These are phyloP conservation scores for Rhodotorula sp. DNA, from an alignment of 1,284 basidiomycete species.

Conservation along the genomic window DNA sequence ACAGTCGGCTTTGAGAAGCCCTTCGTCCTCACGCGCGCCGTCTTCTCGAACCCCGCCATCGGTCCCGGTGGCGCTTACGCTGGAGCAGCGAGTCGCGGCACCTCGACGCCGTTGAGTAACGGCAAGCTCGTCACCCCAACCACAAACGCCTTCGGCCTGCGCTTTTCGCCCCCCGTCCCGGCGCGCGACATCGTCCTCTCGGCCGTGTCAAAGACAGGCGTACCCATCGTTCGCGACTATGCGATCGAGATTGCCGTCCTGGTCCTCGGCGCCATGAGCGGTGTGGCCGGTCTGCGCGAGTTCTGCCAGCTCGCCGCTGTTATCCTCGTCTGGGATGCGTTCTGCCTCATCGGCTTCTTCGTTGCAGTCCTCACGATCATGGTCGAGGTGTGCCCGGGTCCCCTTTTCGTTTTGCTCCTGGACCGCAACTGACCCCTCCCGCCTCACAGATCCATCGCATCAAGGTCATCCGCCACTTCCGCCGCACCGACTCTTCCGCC, in stretches of 20 bases:
- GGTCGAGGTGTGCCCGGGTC: conserved; percentile 67
- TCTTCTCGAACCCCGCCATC: conserved; percentile 80
- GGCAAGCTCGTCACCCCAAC: conserved; percentile 7
- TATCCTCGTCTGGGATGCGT: conserved; percentile 78
- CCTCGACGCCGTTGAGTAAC: conserved; percentile 25
- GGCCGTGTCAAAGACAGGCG: conserved; percentile 74
- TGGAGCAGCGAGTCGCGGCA: conserved; percentile 26
- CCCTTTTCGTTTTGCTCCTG: background rate
- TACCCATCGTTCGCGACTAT: conserved; percentile 86
- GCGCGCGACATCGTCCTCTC: conserved; percentile 81
- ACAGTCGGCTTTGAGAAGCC: conserved; percentile 98
- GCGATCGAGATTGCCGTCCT: conserved; percentile 88
- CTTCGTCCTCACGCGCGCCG: conserved; percentile 81
- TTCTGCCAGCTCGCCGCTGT: conserved; percentile 93
- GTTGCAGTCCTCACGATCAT: conserved; percentile 85
- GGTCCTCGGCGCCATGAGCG: conserved; percentile 78
- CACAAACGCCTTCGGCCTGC: conserved; percentile 45
- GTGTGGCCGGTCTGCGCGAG: conserved; percentile 85
- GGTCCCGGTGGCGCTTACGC: conserved; percentile 48
- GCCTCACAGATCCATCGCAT: conserved; percentile 56
- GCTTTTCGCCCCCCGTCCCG: conserved; percentile 60
- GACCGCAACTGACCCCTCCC: conserved; percentile 43
- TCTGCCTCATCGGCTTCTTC: conserved; percentile 87
- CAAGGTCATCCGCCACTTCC: conserved; percentile 57
- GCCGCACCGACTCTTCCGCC: conserved; percentile 44